Evolutionary conservation across 345 rosid species (phyloP).

Genomic region (Pistacia integerrima): DNA sequence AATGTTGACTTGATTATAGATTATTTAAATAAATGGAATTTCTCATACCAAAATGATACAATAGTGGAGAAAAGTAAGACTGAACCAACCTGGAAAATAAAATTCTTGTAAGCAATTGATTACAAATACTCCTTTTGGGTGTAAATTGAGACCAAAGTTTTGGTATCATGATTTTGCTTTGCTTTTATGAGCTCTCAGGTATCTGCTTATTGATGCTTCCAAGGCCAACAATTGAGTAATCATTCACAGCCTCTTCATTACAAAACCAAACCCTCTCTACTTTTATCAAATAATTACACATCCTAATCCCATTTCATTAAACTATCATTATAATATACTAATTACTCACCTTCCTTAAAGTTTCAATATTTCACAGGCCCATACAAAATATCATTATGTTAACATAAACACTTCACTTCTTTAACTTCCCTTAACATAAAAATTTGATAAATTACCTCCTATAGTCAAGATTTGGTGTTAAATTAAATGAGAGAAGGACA

Average conservation of each 20-base stretch:
- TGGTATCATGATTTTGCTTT: conserved; percentile 1
- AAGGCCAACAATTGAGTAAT: conserved; percentile 18
- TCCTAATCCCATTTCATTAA: no score
- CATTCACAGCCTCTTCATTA: not conserved
- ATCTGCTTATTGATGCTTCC: not conserved
- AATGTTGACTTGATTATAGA: no score
- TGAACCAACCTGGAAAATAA: not conserved
- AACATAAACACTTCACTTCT: no score
- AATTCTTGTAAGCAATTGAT: conserved; percentile 7
- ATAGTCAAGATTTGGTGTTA: no score
- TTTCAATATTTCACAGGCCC: no score
- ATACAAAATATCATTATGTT: no score
- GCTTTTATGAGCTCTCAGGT: not conserved
- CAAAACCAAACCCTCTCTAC: not conserved
- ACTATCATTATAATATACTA: not conserved
- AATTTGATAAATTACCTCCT: no score
- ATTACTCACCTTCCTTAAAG: no score
- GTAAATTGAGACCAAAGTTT: not conserved
- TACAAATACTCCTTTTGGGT: not conserved
- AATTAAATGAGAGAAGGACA: no score
- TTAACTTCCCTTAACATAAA: no score
- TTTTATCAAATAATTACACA: not conserved
- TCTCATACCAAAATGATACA: no score
- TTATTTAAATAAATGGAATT: not conserved
- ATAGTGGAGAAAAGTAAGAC: not conserved